These are phyloP conservation scores for Solanum paucissectum DNA, from an alignment of 257 asterid species.

Conservation along the genomic window DNA sequence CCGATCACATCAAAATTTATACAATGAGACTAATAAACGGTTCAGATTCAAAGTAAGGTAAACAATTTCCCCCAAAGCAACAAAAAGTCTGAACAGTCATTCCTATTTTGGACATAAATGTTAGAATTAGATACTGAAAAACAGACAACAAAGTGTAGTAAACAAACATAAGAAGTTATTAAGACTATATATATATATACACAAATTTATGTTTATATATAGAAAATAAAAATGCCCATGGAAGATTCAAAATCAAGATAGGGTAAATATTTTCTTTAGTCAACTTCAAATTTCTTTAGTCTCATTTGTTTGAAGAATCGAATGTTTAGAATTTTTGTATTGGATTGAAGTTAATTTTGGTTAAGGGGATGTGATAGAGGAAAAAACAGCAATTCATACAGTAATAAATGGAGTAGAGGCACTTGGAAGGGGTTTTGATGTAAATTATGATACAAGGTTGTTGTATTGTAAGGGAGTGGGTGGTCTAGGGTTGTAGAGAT, in stretches of 20 bases:
- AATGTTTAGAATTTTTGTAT: neutral
- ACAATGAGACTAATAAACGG: neutral
- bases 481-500: slow-evolving; percentile 61
- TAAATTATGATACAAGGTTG: slow-evolving; percentile 78
- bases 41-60: neutral
- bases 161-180: neutral
- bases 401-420: slow-evolving; percentile 66
- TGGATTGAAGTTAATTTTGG: neutral
- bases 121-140: neutral
- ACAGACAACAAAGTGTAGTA: neutral
- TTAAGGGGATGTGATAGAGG: slow-evolving; percentile 56
- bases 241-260: slow-evolving; percentile 38
- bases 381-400: slow-evolving; percentile 72
- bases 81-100: neutral
- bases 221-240: neutral
- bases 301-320: neutral
- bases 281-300: neutral
- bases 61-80: neutral
- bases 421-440: slow-evolving; percentile 85
- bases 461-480: slow-evolving; percentile 73
- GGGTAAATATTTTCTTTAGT: neutral
- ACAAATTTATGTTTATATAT: neutral
- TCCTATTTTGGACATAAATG: neutral
- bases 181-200: neutral
- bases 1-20: neutral